Conservation (phyloP, 306 rosid species). For the Cucurbita maxima region DNA sequence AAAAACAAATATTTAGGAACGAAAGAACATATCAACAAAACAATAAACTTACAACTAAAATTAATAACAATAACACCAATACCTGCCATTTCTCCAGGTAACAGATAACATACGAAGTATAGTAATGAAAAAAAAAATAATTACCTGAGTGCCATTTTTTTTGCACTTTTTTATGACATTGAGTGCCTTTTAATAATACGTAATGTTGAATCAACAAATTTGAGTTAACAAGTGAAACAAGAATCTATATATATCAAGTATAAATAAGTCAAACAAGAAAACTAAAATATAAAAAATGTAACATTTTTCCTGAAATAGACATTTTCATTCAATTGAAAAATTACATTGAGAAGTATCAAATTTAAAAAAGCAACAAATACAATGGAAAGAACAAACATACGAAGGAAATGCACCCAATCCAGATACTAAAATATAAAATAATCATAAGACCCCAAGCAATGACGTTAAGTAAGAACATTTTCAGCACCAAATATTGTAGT, state of each 20-base stretch:
- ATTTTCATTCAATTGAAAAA: background rate
- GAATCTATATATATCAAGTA: background rate
- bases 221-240: background rate
- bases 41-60: background rate
- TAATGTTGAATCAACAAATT: background rate
- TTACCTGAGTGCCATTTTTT: background rate
- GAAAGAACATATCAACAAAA: background rate
- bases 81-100: background rate
- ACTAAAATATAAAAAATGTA: background rate
- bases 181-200: background rate
- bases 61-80: background rate
- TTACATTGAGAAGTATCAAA: background rate
- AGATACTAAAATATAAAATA: too few species aligned
- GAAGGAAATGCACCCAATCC: too few species aligned
- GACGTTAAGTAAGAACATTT: too few species aligned
- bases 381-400: too few species aligned
- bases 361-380: too few species aligned
- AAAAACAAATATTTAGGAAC: background rate
- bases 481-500: too few species aligned
- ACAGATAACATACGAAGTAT: background rate
- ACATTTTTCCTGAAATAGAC: background rate
- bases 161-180: too few species aligned
- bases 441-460: too few species aligned
- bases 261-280: background rate
- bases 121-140: background rate